These are phyloP conservation scores for Peribolospora kevripleyi DNA, from an alignment of 768 basidiomycete species.

Conservation along the genomic window DNA sequence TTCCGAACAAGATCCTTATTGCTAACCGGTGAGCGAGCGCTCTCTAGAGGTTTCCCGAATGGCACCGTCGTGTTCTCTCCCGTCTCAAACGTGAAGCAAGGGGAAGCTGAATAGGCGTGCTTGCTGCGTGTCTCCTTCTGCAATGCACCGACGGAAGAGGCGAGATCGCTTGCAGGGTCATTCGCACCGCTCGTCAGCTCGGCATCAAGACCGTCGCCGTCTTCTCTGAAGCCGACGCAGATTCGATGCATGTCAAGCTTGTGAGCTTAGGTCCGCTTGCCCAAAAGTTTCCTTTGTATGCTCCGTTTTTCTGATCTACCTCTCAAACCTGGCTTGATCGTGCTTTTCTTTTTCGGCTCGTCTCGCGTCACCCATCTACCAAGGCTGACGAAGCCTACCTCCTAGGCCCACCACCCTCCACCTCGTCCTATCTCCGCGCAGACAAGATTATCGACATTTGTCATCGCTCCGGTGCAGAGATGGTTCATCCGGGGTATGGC, in stretches of 20 bases:
- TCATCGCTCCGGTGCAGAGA: slow-evolving; percentile 52
- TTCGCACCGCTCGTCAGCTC: slow-evolving; percentile 62
- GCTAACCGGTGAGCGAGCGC: slow-evolving; percentile 51
- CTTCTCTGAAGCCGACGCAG: slow-evolving; percentile 62
- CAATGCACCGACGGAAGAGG: slow-evolving; percentile 29
- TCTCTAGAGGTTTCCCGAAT: not conserved
- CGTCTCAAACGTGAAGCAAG: not conserved
- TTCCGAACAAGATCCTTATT: slow-evolving; percentile 70
- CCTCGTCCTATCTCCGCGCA: slow-evolving; percentile 66
- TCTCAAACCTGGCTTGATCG: not conserved
- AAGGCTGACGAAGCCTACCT: slow-evolving; percentile 73
- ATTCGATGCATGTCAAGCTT: slow-evolving; percentile 58
- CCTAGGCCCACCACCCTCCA: slow-evolving; percentile 71
- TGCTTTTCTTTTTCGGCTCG: too few species aligned
- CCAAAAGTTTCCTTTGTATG: too few species aligned
- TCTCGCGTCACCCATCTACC: not conserved
- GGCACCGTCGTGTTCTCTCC: not conserved
- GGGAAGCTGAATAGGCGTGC: not conserved
- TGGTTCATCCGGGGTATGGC: slow-evolving; percentile 33
- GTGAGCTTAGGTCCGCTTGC: slow-evolving; percentile 20
- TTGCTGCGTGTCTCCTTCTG: not conserved
- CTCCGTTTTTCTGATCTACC: too few species aligned
- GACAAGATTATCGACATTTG: slow-evolving; percentile 76
- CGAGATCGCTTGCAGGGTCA: slow-evolving; percentile 87
- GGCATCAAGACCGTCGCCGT: slow-evolving; percentile 83